phyloP scores from a whole-genome alignment of 495 filamentous ascomycete species.

The Glonium stellatum region DNA sequence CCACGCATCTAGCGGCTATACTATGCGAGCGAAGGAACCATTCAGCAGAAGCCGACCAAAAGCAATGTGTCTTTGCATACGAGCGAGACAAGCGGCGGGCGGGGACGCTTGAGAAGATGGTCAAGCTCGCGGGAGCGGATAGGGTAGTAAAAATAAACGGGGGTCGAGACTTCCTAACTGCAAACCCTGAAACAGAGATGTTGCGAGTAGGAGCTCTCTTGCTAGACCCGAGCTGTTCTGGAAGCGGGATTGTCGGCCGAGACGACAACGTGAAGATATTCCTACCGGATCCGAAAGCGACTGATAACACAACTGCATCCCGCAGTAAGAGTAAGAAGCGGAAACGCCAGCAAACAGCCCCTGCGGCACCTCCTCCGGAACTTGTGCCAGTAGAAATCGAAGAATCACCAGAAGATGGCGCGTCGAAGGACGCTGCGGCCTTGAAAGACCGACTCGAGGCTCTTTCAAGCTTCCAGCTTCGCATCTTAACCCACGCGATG shows the following conservation, averaged over 20 bases:
- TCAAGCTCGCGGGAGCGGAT: constrained; percentile 63
- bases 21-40: constrained; percentile 29
- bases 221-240: constrained; percentile 89
- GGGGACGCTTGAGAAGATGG: constrained; percentile 72
- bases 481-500: constrained; percentile 51
- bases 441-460: constrained; percentile 51
- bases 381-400: constrained; percentile 30
- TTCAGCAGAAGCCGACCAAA: neutral
- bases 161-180: constrained; percentile 71
- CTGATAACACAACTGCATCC: neutral
- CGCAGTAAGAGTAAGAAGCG: constrained; percentile 40
- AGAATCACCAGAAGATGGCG: constrained; percentile 39
- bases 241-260: constrained; percentile 85
- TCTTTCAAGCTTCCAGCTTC: constrained; percentile 36
- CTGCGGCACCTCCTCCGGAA: neutral
- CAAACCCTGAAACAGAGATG: constrained; percentile 54
- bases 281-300: constrained; percentile 34
- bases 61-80: constrained; percentile 54
- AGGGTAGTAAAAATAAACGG: constrained; percentile 55
- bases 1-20: constrained; percentile 82
- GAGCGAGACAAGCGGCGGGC: constrained; percentile 63
- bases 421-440: constrained; percentile 5
- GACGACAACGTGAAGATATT: constrained; percentile 63
- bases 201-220: constrained; percentile 63
- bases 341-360: constrained; percentile 8